Evolutionary conservation across 78 protist genomes (phyloP).

Genomic region (Dictyostelium discoideum): DNA sequence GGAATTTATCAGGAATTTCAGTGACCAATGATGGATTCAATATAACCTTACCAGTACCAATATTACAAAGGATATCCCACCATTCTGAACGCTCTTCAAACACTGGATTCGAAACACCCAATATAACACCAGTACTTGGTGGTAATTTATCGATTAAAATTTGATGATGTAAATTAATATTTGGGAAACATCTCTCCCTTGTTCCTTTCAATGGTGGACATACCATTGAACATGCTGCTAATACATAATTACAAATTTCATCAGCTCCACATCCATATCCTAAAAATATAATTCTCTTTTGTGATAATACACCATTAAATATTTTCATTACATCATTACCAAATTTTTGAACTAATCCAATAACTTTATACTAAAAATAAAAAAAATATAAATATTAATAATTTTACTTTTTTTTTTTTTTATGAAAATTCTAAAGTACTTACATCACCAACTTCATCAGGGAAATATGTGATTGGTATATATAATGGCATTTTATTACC

Average conservation of each 20-base stretch:
- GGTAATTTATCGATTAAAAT: slow-evolving; percentile 33
- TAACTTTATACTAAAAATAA: slow-evolving; percentile 46
- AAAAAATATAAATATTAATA: background rate
- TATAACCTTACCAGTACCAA: slow-evolving; percentile 85
- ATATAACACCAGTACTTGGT: slow-evolving; percentile 78
- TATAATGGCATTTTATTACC: slow-evolving; percentile 79
- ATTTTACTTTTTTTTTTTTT: no score
- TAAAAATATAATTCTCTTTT: slow-evolving; percentile 88
- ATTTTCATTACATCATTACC: slow-evolving; percentile 83
- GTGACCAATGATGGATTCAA: slow-evolving; percentile 55
- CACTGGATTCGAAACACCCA: slow-evolving; percentile 91
- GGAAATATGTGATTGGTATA: slow-evolving; percentile 80
- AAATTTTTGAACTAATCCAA: slow-evolving; percentile 82
- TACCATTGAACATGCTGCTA: slow-evolving; percentile 84
- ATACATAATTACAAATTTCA: slow-evolving; percentile 80
- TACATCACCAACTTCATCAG: slow-evolving; percentile 89
- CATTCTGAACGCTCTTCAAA: slow-evolving; percentile 84
- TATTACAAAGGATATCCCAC: slow-evolving; percentile 92
- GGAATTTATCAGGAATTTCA: slow-evolving; percentile 58
- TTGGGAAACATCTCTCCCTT: slow-evolving; percentile 82
- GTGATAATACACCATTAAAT: slow-evolving; percentile 87
- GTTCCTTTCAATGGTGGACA: slow-evolving; percentile 88
- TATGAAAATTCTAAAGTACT: background rate
- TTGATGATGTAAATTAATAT: slow-evolving; percentile 84
- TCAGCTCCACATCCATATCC: slow-evolving; percentile 85